phyloP scores from a whole-genome alignment of 257 asterid species.

The Nicotiana knightiana region DNA sequence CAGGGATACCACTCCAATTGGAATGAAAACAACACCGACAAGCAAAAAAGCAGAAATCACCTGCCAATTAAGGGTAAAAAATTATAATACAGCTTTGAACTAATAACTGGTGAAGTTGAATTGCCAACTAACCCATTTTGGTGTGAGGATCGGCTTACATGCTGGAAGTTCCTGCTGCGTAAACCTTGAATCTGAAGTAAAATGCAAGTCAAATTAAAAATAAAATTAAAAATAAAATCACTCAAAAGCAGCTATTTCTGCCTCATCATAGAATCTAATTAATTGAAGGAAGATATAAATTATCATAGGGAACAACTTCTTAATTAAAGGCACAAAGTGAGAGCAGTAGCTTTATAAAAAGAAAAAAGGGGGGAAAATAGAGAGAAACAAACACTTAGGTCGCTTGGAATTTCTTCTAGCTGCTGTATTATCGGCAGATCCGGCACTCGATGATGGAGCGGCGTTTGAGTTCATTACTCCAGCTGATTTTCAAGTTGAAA shows the following conservation, averaged over 20 bases:
- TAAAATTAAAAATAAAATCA: neutral
- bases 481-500: too few species aligned
- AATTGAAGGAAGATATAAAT: too few species aligned
- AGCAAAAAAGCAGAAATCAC: constrained; percentile 80
- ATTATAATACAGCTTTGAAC: neutral
- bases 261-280: too few species aligned
- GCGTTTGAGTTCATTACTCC: constrained; percentile 54
- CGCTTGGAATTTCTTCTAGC: constrained; percentile 77
- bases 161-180: constrained; percentile 98
- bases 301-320: too few species aligned
- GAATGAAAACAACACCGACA: constrained; percentile 64
- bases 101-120: neutral
- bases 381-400: constrained; percentile 54
- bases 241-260: too few species aligned
- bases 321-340: too few species aligned
- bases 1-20: constrained; percentile 79
- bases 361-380: neutral
- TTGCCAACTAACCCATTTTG: constrained; percentile 62
- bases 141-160: constrained; percentile 92
- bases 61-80: constrained; percentile 26
- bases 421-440: constrained; percentile 63
- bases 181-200: constrained; percentile 78
- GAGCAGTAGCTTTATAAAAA: neutral
- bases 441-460: constrained; percentile 64
- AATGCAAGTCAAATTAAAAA: neutral